Evolutionary conservation across 306 rosid species (phyloP).

Genomic region (Trifolium subterraneum): DNA sequence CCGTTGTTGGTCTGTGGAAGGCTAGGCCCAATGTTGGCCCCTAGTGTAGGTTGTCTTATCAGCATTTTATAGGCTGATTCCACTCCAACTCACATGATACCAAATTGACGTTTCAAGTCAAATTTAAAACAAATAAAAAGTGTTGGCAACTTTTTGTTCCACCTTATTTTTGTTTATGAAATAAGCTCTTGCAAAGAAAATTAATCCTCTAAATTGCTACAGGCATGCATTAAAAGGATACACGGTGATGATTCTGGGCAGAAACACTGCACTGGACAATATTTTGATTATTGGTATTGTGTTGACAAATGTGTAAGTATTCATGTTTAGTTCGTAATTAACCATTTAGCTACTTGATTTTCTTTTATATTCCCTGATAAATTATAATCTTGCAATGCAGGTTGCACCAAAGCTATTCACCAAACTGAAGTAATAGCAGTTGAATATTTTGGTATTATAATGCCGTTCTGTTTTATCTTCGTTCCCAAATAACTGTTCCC

Average conservation of each 20-base stretch:
- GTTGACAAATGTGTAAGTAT: slow-evolving; percentile 94
- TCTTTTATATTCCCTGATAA: slow-evolving; percentile 26
- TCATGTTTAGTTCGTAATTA: background rate
- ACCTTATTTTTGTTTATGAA: background rate
- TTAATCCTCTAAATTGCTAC: slow-evolving; percentile 12
- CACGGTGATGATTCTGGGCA: slow-evolving; percentile 81
- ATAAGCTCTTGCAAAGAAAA: background rate
- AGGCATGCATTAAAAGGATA: slow-evolving; percentile 90
- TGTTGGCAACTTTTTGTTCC: background rate
- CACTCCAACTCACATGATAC: background rate
- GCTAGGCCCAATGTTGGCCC: background rate
- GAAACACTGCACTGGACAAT: slow-evolving; percentile 99
- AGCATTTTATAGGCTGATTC: background rate
- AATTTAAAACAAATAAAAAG: background rate
- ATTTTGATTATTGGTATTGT: slow-evolving; percentile 94
- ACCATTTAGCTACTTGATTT: slow-evolving; percentile 10
- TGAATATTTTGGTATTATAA: slow-evolving; percentile 39
- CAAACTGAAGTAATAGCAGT: slow-evolving; percentile 65
- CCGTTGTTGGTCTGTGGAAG: background rate
- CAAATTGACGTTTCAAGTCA: background rate
- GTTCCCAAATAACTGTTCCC: slow-evolving; percentile 35
- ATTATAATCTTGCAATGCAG: slow-evolving; percentile 61
- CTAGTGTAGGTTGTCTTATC: background rate
- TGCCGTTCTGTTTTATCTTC: slow-evolving; percentile 38
- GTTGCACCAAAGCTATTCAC: slow-evolving; percentile 76